Percentiles rank a stretch among this genome's conserved stretches.
Conservation (phyloP, 2,329 filamentous ascomycete species). For the Penicillium sp. region DNA sequence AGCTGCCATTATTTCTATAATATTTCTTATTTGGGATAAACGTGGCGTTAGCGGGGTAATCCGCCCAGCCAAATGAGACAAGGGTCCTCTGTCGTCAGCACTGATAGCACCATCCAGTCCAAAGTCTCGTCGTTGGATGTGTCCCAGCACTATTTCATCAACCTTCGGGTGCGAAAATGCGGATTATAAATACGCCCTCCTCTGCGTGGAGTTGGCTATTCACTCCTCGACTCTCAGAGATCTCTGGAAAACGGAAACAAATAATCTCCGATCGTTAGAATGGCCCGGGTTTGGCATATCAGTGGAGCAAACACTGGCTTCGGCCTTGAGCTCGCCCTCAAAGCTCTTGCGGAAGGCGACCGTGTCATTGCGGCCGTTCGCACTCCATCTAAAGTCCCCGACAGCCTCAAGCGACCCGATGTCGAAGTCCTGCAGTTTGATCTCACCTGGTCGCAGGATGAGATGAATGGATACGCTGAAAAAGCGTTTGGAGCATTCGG, state of each 20-base stretch:
- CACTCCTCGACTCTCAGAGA: neutral
- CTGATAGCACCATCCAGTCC: neutral
- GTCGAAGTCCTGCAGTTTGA: conserved; percentile 8
- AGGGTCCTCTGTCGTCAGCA: neutral
- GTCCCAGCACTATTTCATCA: neutral
- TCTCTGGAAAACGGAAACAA: neutral
- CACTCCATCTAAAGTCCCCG: conserved; percentile 7
- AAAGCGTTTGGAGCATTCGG: conserved; percentile 5
- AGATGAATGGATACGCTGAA: conserved; percentile 1
- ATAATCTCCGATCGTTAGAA: neutral
- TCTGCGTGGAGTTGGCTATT: neutral
- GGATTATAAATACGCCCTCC: neutral
- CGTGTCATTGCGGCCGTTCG: conserved; percentile 12
- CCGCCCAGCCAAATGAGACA: neutral
- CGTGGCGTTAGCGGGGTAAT: neutral
- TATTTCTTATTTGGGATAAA: neutral
- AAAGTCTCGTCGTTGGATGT: neutral
- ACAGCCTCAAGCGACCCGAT: neutral
- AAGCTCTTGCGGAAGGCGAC: conserved; percentile 7
- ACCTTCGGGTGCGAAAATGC: neutral
- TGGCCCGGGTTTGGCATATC: conserved; percentile 8
- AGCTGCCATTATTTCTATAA: neutral
- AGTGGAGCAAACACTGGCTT: conserved; percentile 9
- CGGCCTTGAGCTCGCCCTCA: conserved; percentile 9
- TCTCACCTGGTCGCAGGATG: conserved; percentile 3